Conservation (phyloP, 1,284 basidiomycete species). For the Macrocystidia cucumis region DNA sequence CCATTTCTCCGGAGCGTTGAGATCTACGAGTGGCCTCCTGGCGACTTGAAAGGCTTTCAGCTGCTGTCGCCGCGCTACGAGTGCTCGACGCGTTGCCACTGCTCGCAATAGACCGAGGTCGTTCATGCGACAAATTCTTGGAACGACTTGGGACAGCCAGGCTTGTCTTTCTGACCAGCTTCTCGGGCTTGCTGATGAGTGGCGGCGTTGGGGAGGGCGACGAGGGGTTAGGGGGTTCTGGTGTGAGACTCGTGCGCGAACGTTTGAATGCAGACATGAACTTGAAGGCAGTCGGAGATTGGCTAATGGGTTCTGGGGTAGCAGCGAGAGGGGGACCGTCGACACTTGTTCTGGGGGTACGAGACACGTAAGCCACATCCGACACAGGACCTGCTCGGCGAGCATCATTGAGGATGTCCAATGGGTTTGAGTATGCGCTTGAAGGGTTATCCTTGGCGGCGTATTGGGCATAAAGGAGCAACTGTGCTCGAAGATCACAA, state of each 20-base stretch:
- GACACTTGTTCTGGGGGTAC: slow-evolving; percentile 41
- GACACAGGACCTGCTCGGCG: slow-evolving; percentile 40
- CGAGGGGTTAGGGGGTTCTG: slow-evolving; percentile 22
- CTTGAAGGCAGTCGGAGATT: slow-evolving; percentile 54
- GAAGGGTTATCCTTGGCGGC: slow-evolving; percentile 54
- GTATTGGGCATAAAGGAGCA: slow-evolving; percentile 64
- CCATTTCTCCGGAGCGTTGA: slow-evolving; percentile 10
- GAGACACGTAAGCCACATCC: slow-evolving; percentile 43
- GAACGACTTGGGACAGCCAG: slow-evolving; percentile 22
- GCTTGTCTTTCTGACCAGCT: slow-evolving; percentile 8
- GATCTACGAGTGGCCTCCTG: slow-evolving; percentile 16
- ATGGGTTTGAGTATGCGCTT: slow-evolving; percentile 43
- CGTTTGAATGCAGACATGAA: slow-evolving; percentile 58
- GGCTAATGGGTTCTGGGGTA: slow-evolving; percentile 27
- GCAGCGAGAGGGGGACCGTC: slow-evolving; percentile 31
- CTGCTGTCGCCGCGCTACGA: slow-evolving; percentile 34
- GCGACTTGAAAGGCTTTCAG: slow-evolving; percentile 29
- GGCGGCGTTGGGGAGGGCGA: slow-evolving; percentile 18
- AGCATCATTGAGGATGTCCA: slow-evolving; percentile 36
- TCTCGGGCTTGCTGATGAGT: slow-evolving; percentile 11
- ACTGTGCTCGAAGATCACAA: slow-evolving; percentile 77
- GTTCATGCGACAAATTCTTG: slow-evolving; percentile 28
- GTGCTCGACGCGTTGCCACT: slow-evolving; percentile 31
- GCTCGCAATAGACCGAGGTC: slow-evolving; percentile 43
- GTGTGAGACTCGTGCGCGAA: slow-evolving; percentile 40